These are phyloP conservation scores for Dactylellina parvicollis DNA, from an alignment of 2,329 filamentous ascomycete genomes.

Conservation along the genomic window DNA sequence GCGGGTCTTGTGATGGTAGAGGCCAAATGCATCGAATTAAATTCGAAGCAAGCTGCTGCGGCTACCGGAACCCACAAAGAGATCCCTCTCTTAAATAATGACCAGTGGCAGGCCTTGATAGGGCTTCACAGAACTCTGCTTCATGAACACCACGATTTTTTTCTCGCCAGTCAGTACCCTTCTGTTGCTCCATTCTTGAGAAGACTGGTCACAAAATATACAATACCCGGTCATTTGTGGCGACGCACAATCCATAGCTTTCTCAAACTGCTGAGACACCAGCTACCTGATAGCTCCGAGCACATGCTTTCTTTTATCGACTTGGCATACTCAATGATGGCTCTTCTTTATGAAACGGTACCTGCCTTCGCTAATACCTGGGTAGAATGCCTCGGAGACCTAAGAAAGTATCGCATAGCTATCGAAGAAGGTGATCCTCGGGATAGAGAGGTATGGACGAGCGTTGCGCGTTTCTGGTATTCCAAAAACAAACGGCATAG, in stretches of 20 bases:
- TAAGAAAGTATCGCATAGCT: slow-evolving; percentile 80
- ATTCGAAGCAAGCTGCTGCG: slow-evolving; percentile 69
- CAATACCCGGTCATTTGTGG: slow-evolving; percentile 96
- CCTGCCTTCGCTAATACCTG: slow-evolving; percentile 85
- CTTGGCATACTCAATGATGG: slow-evolving; percentile 88
- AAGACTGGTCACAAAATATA: slow-evolving; percentile 79
- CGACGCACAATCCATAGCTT: slow-evolving; percentile 88
- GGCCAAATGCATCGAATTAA: slow-evolving; percentile 84
- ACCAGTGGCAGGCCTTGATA: slow-evolving; percentile 87
- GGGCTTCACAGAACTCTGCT: slow-evolving; percentile 81
- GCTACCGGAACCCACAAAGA: slow-evolving; percentile 59
- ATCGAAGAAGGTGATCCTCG: slow-evolving; percentile 83
- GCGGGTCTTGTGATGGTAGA: slow-evolving; percentile 86
- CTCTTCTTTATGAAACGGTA: slow-evolving; percentile 84
- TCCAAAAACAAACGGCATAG: slow-evolving; percentile 79
- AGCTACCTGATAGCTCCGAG: slow-evolving; percentile 79
- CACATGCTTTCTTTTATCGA: slow-evolving; percentile 94
- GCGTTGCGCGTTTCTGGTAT: slow-evolving; percentile 84
- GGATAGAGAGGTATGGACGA: slow-evolving; percentile 82
- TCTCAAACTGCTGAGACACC: slow-evolving; percentile 77
- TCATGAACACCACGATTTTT: slow-evolving; percentile 86
- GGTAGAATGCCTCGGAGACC: slow-evolving; percentile 90
- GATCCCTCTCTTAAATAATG: slow-evolving; percentile 65
- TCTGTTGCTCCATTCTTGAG: slow-evolving; percentile 75
- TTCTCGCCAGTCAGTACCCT: slow-evolving; percentile 86